Evolutionary conservation across 78 protist species (phyloP), one percentile per base, ranked within the genome.

Genomic region (Reticulomyxa filosa): DNA sequence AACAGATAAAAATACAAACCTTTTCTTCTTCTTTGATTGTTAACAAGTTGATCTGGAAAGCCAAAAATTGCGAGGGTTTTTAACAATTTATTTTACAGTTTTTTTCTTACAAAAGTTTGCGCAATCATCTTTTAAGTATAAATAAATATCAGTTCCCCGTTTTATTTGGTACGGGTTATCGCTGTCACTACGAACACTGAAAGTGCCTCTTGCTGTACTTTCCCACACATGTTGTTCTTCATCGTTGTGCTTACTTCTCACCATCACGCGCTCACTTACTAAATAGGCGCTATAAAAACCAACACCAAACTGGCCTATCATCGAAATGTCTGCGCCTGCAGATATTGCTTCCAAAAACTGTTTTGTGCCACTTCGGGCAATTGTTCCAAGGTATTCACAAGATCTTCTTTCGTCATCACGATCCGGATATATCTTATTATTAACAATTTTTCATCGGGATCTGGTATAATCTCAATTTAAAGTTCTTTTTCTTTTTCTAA

Each of bases 221-320:
- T 83, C 88, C 99, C 99, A 95, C 62, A 84, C 73, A 85, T 92
- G 81, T 72, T 78, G 87, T 69, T 90, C 98, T 72, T 97, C 99
- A 67, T 91, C 97, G 70, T 91, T 89, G 93, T 82, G 66, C 92
- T 97, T 97, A 48, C 96, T 77, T 67, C 64, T 67, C 30, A 97
- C 99, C 2, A 32, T 34, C 30, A 97, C 98, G 8, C 57, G 26
- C 77, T 97, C 94, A 51, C 99, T 97, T 38, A 94, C 98, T 11
- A 97, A 86, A 89, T 80, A 97, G 29, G 98, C 95, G 33, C 97
- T 90, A 87, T 97, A 97, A 93, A 97, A 97, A 32, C 99, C 98
- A 55, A 97, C 98, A 81, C 99, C 99, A 73, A 97, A 97, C 77
- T 97, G 98, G 20, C 99, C 99, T 51, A 97, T 97, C 92, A 93